Evolutionary conservation across 2,329 filamentous ascomycete genomes (phyloP), one percentile per base, ranked within the genome.

Genomic region (Epichloe elymi): DNA sequence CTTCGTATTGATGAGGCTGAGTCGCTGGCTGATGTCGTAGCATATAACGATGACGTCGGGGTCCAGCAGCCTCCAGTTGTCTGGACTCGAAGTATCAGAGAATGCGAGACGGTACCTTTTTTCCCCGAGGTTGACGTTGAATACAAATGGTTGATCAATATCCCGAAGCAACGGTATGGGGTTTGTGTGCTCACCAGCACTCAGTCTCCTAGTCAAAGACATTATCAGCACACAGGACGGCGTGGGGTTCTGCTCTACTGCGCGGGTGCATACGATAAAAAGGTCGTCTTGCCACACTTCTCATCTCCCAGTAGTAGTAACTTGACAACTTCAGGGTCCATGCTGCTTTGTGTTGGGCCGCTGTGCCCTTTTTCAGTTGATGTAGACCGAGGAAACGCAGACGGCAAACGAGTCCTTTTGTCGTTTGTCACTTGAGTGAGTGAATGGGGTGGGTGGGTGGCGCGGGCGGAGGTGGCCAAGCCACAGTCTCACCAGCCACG

Each of bases 1-100:
- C 60, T 78, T 72, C 68, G 80, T 71, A 59, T 80, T 78, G 57
- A 79, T 73, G 49, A 83, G 70, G 57, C 72, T 80, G 42, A 75
- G 60, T 41, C 79, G 71, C 55, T 76, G 74, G 63, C 74, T 77
- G 58, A 83, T 80, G 59, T 82, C 79, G 59, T 78, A 83, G 64
- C 79, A 82, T 52, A 82, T 65, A 30, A 82, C 66, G 48, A 82
- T 65, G 33, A 82, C 65, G 60, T 83, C 74, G 0, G 80, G 80
- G 14, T 70, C 70, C 17, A 82, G 66, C n/a, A 75, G 66, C 45
- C 68, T 73, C 80, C 80, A 83, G 59, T 72, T 76, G 23, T 77
- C 73, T 4, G 79, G 78, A 57, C 71, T 72, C 8, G 74, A 72
- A 1, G 79, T 82, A 60, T 83, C 80, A 56, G 73, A 75, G 58